These are phyloP conservation scores for Fusarium duplospermum DNA, from an alignment of 2,329 filamentous ascomycete genomes.

Conservation along the genomic window DNA sequence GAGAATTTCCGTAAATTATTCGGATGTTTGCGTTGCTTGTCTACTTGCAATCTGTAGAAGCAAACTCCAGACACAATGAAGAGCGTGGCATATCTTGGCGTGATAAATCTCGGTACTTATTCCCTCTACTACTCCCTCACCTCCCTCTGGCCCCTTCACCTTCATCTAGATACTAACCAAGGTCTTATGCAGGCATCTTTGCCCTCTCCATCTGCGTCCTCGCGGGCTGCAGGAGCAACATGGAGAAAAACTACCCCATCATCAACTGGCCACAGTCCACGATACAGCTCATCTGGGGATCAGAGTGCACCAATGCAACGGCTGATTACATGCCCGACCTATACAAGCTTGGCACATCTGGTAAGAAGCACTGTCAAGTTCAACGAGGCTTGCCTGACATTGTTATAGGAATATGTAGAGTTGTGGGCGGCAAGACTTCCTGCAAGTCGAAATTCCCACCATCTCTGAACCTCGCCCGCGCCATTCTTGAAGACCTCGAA, in stretches of 20 bases:
- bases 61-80: slow-evolving; percentile 9
- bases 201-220: slow-evolving; percentile 34
- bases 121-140: too few relatives aligned
- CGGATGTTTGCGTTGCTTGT: neutral
- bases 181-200: slow-evolving; percentile 17
- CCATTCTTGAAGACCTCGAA: slow-evolving; percentile 22
- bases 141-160: too few relatives aligned
- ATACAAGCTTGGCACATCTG: slow-evolving; percentile 32
- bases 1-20: neutral
- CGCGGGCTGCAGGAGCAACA: slow-evolving; percentile 20
- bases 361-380: neutral
- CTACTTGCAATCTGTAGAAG: neutral
- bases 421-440: slow-evolving; percentile 4
- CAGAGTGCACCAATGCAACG: slow-evolving; percentile 23
- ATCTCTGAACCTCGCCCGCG: slow-evolving; percentile 31
- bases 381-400: rapidly evolving
- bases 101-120: slow-evolving; percentile 23
- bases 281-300: slow-evolving; percentile 23
- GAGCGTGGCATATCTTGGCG: slow-evolving; percentile 1
- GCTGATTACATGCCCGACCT: slow-evolving; percentile 20
- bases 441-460: slow-evolving; percentile 27
- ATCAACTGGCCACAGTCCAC: slow-evolving; percentile 36
- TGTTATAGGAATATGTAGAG: slow-evolving; percentile 22
- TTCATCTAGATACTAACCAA: too few relatives aligned
- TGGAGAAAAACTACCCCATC: slow-evolving; percentile 31